Evolutionary conservation across 257 asterid genomes (phyloP).

Genomic region (Solanum corneliomulleri): DNA sequence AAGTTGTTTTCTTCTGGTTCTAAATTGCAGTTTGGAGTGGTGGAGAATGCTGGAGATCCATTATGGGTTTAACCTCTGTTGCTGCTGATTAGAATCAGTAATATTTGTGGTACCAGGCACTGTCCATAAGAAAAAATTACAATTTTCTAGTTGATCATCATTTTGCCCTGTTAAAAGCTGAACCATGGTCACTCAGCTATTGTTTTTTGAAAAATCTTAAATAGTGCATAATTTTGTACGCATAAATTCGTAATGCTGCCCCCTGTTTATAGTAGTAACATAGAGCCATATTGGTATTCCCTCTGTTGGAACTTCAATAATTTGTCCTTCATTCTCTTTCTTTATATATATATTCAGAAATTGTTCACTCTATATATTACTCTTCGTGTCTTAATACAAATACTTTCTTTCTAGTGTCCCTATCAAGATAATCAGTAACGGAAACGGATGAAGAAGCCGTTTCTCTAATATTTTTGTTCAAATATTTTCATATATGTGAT

Average conservation of each 20-base stretch:
- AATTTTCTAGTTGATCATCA: neutral
- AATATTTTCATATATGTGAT: neutral
- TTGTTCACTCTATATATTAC: neutral
- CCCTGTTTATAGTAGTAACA: neutral
- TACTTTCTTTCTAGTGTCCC: neutral
- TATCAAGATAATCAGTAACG: neutral
- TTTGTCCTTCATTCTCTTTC: neutral
- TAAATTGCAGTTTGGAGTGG: constrained; percentile 66
- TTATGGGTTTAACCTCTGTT: constrained; percentile 13
- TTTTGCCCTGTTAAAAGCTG: neutral
- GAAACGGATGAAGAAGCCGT: neutral
- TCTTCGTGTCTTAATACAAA: neutral
- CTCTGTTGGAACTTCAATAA: neutral
- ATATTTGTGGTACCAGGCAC: neutral
- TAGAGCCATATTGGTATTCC: neutral
- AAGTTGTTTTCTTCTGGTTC: neutral
- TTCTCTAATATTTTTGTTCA: neutral
- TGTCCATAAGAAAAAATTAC: neutral
- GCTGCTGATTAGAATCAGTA: constrained; percentile 3
- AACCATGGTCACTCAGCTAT: neutral
- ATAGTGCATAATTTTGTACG: neutral
- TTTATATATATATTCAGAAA: neutral
- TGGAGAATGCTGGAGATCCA: constrained; percentile 58
- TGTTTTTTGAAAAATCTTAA: neutral
- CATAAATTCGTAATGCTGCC: neutral